Evolutionary conservation across 768 basidiomycete genomes (phyloP), one percentile per base, ranked within the genome.

Genomic region (Sarcodon aspratus): DNA sequence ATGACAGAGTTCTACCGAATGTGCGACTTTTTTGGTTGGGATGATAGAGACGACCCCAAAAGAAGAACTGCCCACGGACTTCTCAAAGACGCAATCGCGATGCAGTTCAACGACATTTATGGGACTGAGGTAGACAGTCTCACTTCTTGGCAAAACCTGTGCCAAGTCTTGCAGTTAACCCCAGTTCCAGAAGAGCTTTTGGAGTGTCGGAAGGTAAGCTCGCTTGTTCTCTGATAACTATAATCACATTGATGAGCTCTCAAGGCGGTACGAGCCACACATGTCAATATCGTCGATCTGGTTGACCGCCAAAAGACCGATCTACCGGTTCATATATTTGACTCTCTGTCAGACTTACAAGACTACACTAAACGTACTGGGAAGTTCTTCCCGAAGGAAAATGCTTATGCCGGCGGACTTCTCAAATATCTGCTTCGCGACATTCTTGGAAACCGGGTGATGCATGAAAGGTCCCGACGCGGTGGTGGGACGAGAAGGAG

Each of bases 201-300:
- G 35, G n/a, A 42, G 3, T 55, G 54, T 31, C 50, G 33, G 13
- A 37, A 34, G 51, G 54, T 55, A 17, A 15, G 51, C n/a, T 43
- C 7, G 11, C 12, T 33, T 31, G 12, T 52, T 33, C 47, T 21
- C 5, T 35, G 37, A 8, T 33, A 8, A 32, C 11, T 8, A 42
- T 35, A 7, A 21, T 6, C 1, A 9, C 17, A 12, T 9, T 12
- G 31, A 18, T 37, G n/a, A 12, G 9, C 13, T n/a, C 7, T 43
- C 13, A 6, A 65, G 65, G 36, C 47, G 8, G 50, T 63, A 1
- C 52, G 54, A 49, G 54, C 54, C 8, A 55, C 55, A 1, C 57
- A 61, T 10, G 58, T 69, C 42, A 65, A 69, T 38, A 54, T 66
- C 3, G 54, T 63, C 18, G 62, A 67, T 43, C 56, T 69, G 36